Conservation (phyloP, 129 eudicot species). For the Lactuca saligna region DNA sequence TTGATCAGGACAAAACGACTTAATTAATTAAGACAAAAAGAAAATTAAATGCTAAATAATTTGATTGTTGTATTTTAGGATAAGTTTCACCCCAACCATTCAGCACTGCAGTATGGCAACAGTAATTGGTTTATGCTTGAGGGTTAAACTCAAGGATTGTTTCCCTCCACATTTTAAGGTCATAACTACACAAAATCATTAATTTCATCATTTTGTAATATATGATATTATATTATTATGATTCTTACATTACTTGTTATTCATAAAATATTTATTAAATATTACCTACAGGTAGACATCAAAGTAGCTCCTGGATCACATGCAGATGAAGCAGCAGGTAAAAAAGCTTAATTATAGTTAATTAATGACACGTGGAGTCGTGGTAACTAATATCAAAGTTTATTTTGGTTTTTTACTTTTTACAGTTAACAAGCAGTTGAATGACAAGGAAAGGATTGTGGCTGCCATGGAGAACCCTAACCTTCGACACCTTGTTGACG, state of each 20-base stretch:
- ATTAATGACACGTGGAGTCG: not conserved
- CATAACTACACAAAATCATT: not conserved
- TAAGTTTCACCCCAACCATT: slow-evolving; percentile 88
- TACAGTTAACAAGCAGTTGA: slow-evolving; percentile 89
- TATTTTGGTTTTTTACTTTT: slow-evolving; percentile 10
- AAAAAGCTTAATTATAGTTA: not conserved
- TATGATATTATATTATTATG: not conserved
- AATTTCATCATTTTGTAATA: not conserved
- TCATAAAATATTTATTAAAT: slow-evolving; percentile 5
- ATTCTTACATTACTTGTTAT: not conserved
- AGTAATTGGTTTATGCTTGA: slow-evolving; percentile 79
- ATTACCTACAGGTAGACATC: slow-evolving; percentile 66
- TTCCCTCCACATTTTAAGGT: slow-evolving; percentile 90
- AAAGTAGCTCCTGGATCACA: slow-evolving; percentile 94
- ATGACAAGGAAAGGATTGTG: slow-evolving; percentile 86
- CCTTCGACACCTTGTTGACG: slow-evolving; percentile 89
- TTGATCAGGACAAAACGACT: too few relatives aligned
- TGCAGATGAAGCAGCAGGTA: slow-evolving; percentile 90
- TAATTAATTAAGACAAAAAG: too few relatives aligned
- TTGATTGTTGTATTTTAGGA: slow-evolving; percentile 34
- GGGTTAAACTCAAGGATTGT: slow-evolving; percentile 72
- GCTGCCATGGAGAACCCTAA: slow-evolving; percentile 93
- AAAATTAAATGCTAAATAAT: too few relatives aligned
- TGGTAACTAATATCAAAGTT: not conserved
- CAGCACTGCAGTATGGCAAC: slow-evolving; percentile 98